Base-by-base conservation (phyloP, 2,329 filamentous ascomycete species). In the Tolypocladium tropicale region DNA sequence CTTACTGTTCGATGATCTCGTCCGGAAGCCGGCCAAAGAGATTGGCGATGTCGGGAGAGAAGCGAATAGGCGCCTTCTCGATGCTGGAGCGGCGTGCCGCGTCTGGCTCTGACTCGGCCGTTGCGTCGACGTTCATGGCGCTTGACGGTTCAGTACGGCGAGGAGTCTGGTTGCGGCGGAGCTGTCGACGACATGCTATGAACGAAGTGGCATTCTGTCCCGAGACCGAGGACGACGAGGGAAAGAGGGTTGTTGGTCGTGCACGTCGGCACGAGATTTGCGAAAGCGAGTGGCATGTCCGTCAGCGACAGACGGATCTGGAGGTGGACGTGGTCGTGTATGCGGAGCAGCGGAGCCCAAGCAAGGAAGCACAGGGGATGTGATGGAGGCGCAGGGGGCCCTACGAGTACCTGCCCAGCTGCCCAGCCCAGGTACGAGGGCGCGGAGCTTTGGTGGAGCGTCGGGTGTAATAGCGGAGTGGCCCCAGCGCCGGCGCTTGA, bases 1-100 rank as follows among this genome's bases (percentile, higher is more conserved):
- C 80, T 69, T 72, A 88, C 85, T 86, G 82, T 65, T 86, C 74
- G 62, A 88, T 86, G 57, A 88, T 88, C 68, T 88, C 84, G 68
- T 85, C 81, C 6, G 85, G 85, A 12, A 88, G 74, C 50, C 73
- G 76, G 37, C 79, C 74, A 62, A 86, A 82, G 36, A 78, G 58
- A 4, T 50, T 53, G 41, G 25, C 39, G 12, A 59, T 52, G 75
- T 33, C 65, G 62, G 59, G 68, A 54, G 46, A 61, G 58, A 56
- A 54, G 39, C 48, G n/a, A 50, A 67, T 56, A 39, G 65, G 65
- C 61, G 61, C 59, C 62, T 72, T 72, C 55, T 70, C 67, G 63
- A 67, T 69, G 61, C 68, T 69, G 41, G 66, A 65, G 57, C 67
- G 68, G 61, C 66, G 68, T 53, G 63, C 59, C 58, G 67, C 64